Conservation (phyloP, 768 basidiomycete genomes). For the Xerocomellus amylosporus region DNA sequence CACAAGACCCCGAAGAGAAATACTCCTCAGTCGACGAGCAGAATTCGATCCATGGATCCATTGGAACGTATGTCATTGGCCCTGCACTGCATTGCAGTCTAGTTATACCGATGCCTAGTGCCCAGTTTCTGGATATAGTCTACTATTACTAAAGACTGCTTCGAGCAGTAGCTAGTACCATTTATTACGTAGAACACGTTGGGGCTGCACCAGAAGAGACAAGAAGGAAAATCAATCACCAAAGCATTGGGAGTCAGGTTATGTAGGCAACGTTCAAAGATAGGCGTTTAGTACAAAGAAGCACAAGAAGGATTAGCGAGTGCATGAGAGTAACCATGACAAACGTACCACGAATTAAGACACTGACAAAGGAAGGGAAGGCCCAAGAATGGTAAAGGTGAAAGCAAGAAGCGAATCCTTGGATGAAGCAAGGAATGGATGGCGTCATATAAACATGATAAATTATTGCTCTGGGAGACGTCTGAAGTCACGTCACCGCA, state of each 20-base stretch:
- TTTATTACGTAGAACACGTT: neutral
- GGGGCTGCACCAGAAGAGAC: neutral
- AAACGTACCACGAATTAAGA: conserved; percentile 4
- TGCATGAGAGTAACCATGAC: neutral
- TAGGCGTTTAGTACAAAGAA: conserved; percentile 5
- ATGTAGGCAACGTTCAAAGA: conserved; percentile 4
- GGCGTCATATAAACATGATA: conserved; percentile 29
- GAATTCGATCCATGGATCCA: neutral
- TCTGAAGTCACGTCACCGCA: conserved; percentile 1
- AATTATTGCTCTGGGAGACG: conserved; percentile 19
- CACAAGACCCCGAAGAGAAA: neutral
- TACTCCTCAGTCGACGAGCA: neutral
- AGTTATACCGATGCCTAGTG: neutral
- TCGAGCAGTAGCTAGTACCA: conserved; percentile 4
- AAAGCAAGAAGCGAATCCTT: conserved; percentile 9
- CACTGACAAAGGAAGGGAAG: conserved; percentile 5
- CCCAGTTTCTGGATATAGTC: neutral
- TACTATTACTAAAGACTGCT: conserved; percentile 10
- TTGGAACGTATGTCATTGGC: neutral
- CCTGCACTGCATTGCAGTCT: neutral
- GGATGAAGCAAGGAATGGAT: conserved; percentile 9
- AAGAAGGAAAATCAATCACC: neutral
- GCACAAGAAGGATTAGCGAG: conserved; percentile 12
- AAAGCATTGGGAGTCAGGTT: neutral
- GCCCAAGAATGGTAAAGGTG: conserved; percentile 10